Percentiles rank a stretch among this genome's conserved stretches.
phyloP scores from a whole-genome alignment of 1,139 yeast species.

The Protomyces inundatus region DNA sequence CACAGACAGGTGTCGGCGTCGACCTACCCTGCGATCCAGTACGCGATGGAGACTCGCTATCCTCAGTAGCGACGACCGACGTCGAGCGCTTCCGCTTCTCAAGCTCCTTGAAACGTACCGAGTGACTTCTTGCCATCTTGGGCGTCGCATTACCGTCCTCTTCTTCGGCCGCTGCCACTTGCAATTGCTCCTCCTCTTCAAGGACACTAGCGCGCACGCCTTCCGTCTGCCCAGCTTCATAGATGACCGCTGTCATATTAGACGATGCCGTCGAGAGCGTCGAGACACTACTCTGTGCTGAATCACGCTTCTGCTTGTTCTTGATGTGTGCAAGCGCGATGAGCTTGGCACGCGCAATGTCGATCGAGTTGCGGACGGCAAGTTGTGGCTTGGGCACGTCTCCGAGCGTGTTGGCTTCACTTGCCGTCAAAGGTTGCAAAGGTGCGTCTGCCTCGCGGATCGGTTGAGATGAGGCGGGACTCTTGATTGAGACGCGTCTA shows the following conservation, averaged over 20 bases:
- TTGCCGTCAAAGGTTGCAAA: not conserved
- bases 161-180: not conserved
- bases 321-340: not conserved
- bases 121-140: not conserved
- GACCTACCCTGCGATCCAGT: not conserved
- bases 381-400: constrained; percentile 3
- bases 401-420: not conserved
- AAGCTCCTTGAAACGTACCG: constrained; percentile 11
- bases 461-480: not conserved
- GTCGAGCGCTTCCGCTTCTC: not conserved
- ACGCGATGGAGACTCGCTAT: not conserved
- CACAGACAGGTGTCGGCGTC: not conserved
- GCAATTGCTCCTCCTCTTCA: not conserved
- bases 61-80: not conserved
- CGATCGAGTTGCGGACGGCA: constrained; percentile 16
- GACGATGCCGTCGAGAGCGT: not conserved
- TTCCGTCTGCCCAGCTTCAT: not conserved
- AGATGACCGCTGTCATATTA: not conserved
- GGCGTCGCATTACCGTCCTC: not conserved
- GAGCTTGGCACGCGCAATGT: constrained; percentile 15
- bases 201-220: not conserved
- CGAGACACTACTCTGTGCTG: not conserved
- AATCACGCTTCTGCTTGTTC: not conserved
- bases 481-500: not conserved
- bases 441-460: not conserved